Evolutionary conservation across 2,329 filamentous ascomycete species (phyloP).

Genomic region (Tolypocladium ophioglossoides): DNA sequence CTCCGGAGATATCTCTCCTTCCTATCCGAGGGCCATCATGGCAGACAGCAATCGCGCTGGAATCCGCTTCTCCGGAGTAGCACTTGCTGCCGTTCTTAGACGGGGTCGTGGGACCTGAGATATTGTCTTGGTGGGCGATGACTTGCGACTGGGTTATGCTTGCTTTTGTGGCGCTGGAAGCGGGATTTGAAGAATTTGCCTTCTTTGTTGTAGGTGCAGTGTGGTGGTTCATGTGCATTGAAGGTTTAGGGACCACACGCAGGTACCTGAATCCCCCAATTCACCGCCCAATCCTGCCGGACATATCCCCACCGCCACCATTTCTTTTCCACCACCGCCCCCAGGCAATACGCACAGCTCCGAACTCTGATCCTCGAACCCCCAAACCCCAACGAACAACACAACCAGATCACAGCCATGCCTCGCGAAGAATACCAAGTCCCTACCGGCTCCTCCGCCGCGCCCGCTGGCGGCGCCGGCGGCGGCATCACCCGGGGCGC

Average conservation of each 20-base stretch:
- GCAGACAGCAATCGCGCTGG: no score
- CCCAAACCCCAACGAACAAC: neutral
- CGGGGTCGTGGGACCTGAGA: no score
- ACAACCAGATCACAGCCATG: slow-evolving; percentile 24
- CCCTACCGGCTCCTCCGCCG: slow-evolving; percentile 41
- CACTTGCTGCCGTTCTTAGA: no score
- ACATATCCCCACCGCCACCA: slow-evolving; percentile 9
- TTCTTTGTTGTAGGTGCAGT: no score
- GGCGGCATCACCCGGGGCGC: slow-evolving; percentile 29
- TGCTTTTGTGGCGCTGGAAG: no score
- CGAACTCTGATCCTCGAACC: neutral
- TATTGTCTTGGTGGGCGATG: no score
- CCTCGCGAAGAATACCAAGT: slow-evolving; percentile 72
- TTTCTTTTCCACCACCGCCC: slow-evolving; percentile 5
- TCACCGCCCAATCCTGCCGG: slow-evolving; percentile 14
- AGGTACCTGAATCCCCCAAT: neutral
- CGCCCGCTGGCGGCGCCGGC: slow-evolving; percentile 24
- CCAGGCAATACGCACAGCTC: no score
- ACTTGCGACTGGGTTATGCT: no score
- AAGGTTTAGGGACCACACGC: neutral
- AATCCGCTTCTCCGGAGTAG: no score
- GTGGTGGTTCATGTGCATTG: neutral
- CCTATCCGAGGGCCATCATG: no score
- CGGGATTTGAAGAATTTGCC: no score
- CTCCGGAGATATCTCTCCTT: no score